These are phyloP conservation scores for Phytophthora melonis DNA, from an alignment of 352 stramenopile genomes.

Conservation along the genomic window DNA sequence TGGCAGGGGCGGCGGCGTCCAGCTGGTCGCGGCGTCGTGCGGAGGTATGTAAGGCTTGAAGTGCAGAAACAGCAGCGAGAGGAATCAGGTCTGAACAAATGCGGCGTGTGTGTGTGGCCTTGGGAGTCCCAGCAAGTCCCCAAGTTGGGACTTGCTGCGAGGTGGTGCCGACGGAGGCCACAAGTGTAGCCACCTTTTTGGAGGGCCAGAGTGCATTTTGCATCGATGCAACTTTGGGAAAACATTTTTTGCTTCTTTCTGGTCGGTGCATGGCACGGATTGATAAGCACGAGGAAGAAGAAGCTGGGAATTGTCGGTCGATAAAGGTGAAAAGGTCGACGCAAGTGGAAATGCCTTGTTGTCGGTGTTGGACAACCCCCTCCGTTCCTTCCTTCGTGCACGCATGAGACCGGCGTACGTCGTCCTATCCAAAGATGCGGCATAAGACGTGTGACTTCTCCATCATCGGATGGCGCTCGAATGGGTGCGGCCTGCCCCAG, in stretches of 20 bases:
- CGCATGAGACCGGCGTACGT: not conserved
- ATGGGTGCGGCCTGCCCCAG: not conserved
- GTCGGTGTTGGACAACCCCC: too few species aligned
- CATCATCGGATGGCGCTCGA: not conserved
- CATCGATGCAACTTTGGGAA: not conserved
- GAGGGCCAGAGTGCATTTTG: too few species aligned
- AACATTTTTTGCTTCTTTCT: not conserved
- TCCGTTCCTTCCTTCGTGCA: too few species aligned
- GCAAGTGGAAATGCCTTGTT: too few species aligned
- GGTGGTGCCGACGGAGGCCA: too few species aligned
- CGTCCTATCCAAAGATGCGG: not conserved
- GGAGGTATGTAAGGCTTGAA: slow-evolving; percentile 11
- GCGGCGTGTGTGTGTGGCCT: not conserved
- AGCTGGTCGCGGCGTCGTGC: slow-evolving; percentile 28
- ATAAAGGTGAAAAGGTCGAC: too few species aligned
- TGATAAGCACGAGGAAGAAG: too few species aligned
- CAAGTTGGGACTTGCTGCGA: too few species aligned
- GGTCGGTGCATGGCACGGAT: not conserved
- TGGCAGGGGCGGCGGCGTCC: not conserved
- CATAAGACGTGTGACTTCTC: slow-evolving; percentile 1
- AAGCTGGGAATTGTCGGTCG: too few species aligned
- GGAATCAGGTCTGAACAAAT: not conserved
- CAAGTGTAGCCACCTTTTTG: not conserved
- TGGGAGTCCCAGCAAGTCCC: too few species aligned
- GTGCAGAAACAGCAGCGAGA: slow-evolving; percentile 2